Evolutionary conservation across 2,329 filamentous ascomycete species (phyloP).

Genomic region (Fusarium sp.): DNA sequence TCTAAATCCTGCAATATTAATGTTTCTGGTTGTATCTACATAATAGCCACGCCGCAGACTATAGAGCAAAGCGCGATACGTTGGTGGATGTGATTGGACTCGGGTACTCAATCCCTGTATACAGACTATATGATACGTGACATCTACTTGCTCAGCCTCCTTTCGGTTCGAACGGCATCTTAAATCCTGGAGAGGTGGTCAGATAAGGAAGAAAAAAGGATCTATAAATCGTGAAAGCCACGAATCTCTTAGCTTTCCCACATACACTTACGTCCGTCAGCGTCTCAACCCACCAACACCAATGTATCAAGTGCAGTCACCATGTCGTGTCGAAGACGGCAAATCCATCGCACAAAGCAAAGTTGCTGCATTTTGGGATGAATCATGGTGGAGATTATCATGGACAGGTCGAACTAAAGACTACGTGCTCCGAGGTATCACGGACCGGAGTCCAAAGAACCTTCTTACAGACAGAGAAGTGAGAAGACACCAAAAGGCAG

Average conservation of each 20-base stretch:
- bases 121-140: not conserved
- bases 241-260: not conserved
- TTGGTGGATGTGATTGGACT: not conserved
- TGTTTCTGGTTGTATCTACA: no score
- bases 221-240: not conserved
- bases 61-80: not conserved
- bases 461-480: slow-evolving; percentile 28
- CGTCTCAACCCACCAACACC: not conserved
- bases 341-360: slow-evolving; percentile 31
- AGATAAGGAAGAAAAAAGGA: not conserved
- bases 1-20: no score
- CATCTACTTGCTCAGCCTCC: not conserved
- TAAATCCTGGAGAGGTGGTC: not conserved
- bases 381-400: slow-evolving; percentile 39
- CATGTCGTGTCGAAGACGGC: slow-evolving; percentile 16
- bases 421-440: slow-evolving; percentile 19
- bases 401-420: slow-evolving; percentile 27
- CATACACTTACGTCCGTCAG: not conserved
- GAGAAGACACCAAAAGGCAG: slow-evolving; percentile 36
- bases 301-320: slow-evolving; percentile 14
- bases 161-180: not conserved
- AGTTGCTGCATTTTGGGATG: slow-evolving; percentile 29
- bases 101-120: not conserved
- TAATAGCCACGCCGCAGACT: not conserved
- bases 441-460: slow-evolving; percentile 28